These are phyloP conservation scores for Paraconiothyrium sp. DNA, from an alignment of 2,329 filamentous ascomycete species.

Conservation along the genomic window DNA sequence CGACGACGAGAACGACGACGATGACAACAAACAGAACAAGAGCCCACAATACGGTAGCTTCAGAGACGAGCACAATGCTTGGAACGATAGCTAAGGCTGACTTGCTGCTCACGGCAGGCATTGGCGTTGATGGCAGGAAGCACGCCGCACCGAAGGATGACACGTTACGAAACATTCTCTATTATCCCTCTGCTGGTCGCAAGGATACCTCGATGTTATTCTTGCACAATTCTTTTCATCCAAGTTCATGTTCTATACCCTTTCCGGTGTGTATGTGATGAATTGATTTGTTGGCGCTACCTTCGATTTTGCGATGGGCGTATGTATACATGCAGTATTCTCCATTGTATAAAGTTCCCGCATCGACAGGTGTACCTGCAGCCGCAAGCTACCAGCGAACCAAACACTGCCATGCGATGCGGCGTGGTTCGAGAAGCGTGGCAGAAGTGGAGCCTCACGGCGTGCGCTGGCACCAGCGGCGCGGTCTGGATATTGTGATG, in stretches of 20 bases:
- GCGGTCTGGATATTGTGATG: slow-evolving; percentile 1
- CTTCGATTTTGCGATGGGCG: not conserved
- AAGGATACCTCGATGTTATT: not conserved
- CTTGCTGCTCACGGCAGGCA: slow-evolving; percentile 18
- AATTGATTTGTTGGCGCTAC: not conserved
- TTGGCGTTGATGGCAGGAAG: not conserved
- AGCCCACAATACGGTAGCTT: slow-evolving; percentile 55
- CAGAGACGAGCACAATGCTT: slow-evolving; percentile 53
- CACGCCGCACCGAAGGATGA: not conserved
- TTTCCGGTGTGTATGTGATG: slow-evolving; percentile 7
- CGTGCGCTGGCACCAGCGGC: slow-evolving; percentile 16
- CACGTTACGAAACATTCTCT: slow-evolving; percentile 6
- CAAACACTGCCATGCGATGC: slow-evolving; percentile 1
- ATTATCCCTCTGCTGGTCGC: not conserved
- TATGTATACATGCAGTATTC: not conserved
- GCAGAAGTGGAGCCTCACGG: slow-evolving; percentile 9
- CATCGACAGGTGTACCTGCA: slow-evolving; percentile 12
- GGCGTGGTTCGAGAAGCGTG: slow-evolving; percentile 15
- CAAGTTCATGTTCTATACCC: slow-evolving; percentile 23
- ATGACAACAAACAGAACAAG: slow-evolving; percentile 29
- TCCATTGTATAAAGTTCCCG: not conserved
- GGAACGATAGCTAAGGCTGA: slow-evolving; percentile 39
- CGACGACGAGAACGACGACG: slow-evolving; percentile 24
- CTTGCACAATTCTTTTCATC: slow-evolving; percentile 4
- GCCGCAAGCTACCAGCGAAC: slow-evolving; percentile 10